A percentile compares a stretch with the other conserved stretches of the same genome.
phyloP scores from a whole-genome alignment of 176 grass and related monocot species.

The Elymus sibiricus region DNA sequence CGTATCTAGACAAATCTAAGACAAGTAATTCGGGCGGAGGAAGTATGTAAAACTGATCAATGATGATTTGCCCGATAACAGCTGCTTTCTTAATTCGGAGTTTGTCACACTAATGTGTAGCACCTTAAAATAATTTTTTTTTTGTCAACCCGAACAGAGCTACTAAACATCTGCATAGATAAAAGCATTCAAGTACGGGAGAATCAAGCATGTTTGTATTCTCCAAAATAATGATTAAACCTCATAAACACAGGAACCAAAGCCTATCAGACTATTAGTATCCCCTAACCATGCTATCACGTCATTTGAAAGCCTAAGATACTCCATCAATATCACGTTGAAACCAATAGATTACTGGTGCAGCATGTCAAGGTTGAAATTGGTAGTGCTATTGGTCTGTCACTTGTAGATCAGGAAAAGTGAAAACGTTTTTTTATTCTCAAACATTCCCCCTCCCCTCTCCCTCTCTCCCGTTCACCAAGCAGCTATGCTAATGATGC shows the following conservation, averaged over 20 bases:
- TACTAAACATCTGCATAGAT: neutral
- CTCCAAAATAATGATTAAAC: neutral
- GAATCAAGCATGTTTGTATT: neutral
- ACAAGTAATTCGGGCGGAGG: too few species aligned
- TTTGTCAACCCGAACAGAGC: neutral
- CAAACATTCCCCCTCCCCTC: neutral
- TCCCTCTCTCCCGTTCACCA: neutral
- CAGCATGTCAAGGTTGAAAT: neutral
- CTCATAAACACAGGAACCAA: neutral
- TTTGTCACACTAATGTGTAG: neutral
- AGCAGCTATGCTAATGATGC: constrained; percentile 5
- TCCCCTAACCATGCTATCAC: neutral
- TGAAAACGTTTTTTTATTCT: neutral
- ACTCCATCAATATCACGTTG: neutral
- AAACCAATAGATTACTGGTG: neutral
- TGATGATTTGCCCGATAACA: neutral
- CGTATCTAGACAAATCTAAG: too few species aligned
- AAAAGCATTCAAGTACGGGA: neutral
- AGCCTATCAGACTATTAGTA: neutral
- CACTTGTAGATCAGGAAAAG: neutral
- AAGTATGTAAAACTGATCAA: neutral
- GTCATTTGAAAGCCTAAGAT: neutral
- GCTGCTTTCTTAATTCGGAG: neutral
- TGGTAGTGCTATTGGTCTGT: neutral
- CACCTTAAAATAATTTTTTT: neutral